Evolutionary conservation across 805 yeast species (phyloP).

Genomic region (Blastobotrys attinorum): DNA sequence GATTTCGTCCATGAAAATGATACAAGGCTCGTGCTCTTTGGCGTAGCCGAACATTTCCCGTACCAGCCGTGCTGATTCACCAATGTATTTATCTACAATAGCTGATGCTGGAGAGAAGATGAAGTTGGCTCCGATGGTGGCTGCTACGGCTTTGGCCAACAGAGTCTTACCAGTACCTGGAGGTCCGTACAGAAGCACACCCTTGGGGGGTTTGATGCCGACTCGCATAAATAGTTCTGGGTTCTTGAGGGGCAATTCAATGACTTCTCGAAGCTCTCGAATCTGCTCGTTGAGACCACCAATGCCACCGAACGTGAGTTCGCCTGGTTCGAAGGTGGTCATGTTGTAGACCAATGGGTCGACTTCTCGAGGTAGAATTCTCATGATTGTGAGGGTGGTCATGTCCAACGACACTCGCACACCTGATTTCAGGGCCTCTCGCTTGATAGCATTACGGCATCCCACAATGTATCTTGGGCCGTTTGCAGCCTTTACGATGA

Average conservation of each 20-base stretch:
- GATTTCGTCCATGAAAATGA: constrained; percentile 96
- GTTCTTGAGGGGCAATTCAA: constrained; percentile 92
- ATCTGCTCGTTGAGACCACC: constrained; percentile 97
- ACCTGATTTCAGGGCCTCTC: constrained; percentile 79
- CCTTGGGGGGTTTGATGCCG: constrained; percentile 98
- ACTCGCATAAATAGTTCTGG: constrained; percentile 94
- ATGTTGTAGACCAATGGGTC: constrained; percentile 97
- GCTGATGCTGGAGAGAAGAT: constrained; percentile 98
- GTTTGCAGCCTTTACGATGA: constrained; percentile 88
- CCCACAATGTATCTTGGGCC: constrained; percentile 98
- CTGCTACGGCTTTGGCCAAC: constrained; percentile 96
- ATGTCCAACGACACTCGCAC: constrained; percentile 94
- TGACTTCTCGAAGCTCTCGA: constrained; percentile 93
- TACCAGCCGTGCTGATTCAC: constrained; percentile 92
- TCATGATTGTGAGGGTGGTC: constrained; percentile 96
- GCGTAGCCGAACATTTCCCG: constrained; percentile 98
- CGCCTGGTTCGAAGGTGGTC: constrained; percentile 98
- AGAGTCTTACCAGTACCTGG: constrained; percentile 98
- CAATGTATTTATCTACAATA: constrained; percentile 95
- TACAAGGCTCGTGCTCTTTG: constrained; percentile 95
- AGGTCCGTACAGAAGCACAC: constrained; percentile 93
- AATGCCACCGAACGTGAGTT: constrained; percentile 84
- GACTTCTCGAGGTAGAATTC: constrained; percentile 94
- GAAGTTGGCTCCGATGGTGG: constrained; percentile 96
- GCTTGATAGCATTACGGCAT: constrained; percentile 85